Percentiles rank a stretch among this genome's conserved stretches.
These are phyloP conservation scores for Malassezia japonica DNA, from an alignment of 1,284 basidiomycete species.

Conservation along the genomic window DNA sequence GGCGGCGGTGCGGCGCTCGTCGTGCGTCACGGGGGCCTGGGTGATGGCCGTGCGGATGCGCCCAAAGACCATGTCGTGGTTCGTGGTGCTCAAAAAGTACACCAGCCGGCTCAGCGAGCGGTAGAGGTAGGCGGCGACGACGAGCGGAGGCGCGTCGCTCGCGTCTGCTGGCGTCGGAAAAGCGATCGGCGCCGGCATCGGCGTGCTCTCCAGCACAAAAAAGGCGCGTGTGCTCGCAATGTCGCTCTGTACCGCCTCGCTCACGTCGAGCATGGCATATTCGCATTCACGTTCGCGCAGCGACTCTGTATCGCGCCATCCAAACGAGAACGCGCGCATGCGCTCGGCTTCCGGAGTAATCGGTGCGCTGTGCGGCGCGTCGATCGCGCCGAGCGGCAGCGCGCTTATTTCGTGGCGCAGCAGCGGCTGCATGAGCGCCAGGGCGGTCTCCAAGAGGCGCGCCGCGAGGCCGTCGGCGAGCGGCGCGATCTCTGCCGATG, in stretches of 20 bases:
- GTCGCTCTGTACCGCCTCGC: background rate
- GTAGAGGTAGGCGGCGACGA: conserved; percentile 1
- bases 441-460: background rate
- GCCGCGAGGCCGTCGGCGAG: background rate
- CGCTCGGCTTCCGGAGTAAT: background rate
- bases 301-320: background rate
- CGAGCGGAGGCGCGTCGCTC: background rate
- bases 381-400: background rate
- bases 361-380: background rate
- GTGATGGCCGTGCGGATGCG: background rate
- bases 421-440: background rate
- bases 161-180: background rate
- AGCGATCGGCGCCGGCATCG: background rate
- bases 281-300: background rate
- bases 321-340: background rate
- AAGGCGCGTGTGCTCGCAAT: background rate
- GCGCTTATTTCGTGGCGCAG: background rate
- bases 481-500: background rate
- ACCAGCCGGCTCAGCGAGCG: background rate
- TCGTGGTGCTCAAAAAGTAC: background rate
- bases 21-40: background rate
- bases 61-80: background rate
- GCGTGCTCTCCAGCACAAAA: background rate
- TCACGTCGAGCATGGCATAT: background rate
- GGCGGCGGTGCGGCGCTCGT: background rate